Conservation (phyloP, 2,329 filamentous ascomycete species). For the Botrytis deweyae region DNA sequence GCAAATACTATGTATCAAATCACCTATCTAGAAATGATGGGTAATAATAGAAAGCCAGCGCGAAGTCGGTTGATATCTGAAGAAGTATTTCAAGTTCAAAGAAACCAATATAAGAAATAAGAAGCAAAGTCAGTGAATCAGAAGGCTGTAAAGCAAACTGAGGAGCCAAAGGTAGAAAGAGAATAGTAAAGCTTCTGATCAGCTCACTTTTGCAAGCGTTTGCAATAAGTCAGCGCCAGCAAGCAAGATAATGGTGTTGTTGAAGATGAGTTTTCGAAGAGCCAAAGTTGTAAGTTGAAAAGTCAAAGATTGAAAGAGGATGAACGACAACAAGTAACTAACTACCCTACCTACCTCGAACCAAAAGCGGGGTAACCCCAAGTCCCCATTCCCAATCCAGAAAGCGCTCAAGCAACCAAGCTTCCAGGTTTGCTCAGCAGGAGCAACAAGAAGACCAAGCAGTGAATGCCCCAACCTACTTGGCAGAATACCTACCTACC, state of each 20-base stretch:
- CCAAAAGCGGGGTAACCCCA: neutral
- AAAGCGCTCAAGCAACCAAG: neutral
- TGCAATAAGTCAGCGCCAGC: neutral
- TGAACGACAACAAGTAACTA: neutral
- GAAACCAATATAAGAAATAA: neutral
- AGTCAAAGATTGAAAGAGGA: neutral
- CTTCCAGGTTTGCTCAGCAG: neutral
- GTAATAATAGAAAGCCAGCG: neutral
- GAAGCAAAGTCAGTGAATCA: neutral
- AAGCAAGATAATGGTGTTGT: neutral
- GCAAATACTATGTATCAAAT: neutral
- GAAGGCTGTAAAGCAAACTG: neutral
- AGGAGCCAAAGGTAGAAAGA: neutral
- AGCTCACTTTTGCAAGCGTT: neutral
- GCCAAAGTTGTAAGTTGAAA: neutral
- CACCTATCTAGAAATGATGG: neutral
- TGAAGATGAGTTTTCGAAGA: neutral
- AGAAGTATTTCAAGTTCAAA: neutral
- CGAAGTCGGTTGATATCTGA: too few relatives aligned
- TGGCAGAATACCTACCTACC: neutral
- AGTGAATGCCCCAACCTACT: neutral
- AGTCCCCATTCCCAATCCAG: neutral
- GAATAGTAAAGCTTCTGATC: neutral
- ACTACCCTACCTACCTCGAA: neutral
- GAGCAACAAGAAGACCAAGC: neutral